Evolutionary conservation across 2,329 filamentous ascomycete genomes (phyloP).

Genomic region (Lachnum nothofagi): DNA sequence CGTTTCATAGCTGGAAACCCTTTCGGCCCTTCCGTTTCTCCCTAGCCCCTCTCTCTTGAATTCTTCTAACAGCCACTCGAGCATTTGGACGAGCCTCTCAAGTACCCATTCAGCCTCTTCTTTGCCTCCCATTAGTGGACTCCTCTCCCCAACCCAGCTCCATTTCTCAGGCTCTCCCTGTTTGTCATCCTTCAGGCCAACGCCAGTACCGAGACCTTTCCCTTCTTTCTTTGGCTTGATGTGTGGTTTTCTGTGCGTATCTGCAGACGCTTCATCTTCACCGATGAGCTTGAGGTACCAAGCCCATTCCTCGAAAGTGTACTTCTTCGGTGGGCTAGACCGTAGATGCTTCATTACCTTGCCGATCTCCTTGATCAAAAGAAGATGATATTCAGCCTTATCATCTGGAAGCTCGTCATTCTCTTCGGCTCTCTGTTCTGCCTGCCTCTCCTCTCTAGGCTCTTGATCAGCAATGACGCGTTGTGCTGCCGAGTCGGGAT

Average conservation of each 20-base stretch:
- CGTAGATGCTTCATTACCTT: slow-evolving; percentile 60
- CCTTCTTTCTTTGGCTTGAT: slow-evolving; percentile 12
- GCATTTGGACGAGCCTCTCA: slow-evolving; percentile 53
- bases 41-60: slow-evolving; percentile 20
- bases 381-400: slow-evolving; percentile 47
- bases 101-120: slow-evolving; percentile 71
- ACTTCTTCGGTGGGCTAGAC: slow-evolving; percentile 54
- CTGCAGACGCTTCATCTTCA: slow-evolving; percentile 51
- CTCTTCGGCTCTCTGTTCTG: slow-evolving; percentile 12
- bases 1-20: neutral
- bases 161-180: slow-evolving; percentile 42
- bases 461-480: slow-evolving; percentile 8
- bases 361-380: slow-evolving; percentile 69
- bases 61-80: slow-evolving; percentile 39
- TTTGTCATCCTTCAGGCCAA: neutral
- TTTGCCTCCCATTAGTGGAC: slow-evolving; percentile 63
- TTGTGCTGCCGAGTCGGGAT: slow-evolving; percentile 23
- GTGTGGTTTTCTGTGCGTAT: slow-evolving; percentile 42
- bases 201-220: slow-evolving; percentile 13
- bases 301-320: slow-evolving; percentile 80
- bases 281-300: slow-evolving; percentile 77
- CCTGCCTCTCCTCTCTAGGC: slow-evolving; percentile 9
- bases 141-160: slow-evolving; percentile 69
- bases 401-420: slow-evolving; percentile 30
- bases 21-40: neutral